Conservation (phyloP, 202 grass and related monocot species). For the Bolboschoenoplectus hybrid region DNA sequence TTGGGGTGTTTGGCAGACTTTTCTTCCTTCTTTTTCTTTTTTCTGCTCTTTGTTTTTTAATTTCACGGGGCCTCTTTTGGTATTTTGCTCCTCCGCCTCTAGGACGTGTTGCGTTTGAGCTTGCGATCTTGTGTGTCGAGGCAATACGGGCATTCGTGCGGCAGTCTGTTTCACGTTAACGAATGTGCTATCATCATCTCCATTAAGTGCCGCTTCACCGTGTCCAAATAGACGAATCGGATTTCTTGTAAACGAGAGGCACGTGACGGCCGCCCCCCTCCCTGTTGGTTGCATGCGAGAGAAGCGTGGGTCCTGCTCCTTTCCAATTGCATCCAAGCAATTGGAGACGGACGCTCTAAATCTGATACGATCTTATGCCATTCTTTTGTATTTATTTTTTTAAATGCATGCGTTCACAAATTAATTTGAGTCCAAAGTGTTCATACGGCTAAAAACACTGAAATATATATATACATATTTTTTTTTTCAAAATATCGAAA, state of each 20-base stretch:
- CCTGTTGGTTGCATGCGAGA: constrained; percentile 8
- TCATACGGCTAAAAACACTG: too few relatives aligned
- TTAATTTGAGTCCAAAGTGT: too few relatives aligned
- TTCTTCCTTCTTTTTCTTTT: background rate
- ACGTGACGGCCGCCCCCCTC: background rate
- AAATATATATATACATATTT: too few relatives aligned
- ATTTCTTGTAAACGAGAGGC: constrained; percentile 8
- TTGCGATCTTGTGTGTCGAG: background rate
- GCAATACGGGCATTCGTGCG: background rate
- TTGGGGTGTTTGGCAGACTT: constrained; percentile 26
- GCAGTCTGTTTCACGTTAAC: background rate
- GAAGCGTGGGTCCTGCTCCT: background rate
- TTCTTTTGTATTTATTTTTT: background rate
- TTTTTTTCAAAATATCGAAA: background rate
- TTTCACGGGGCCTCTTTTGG: constrained; percentile 5
- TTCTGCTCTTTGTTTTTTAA: background rate
- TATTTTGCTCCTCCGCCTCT: constrained; percentile 1
- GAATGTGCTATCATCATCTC: background rate
- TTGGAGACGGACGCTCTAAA: background rate
- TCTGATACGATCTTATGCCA: background rate
- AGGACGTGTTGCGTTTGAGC: background rate
- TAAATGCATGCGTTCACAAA: background rate
- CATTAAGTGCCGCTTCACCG: background rate
- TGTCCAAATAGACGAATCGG: background rate
- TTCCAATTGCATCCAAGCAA: background rate